phyloP scores from a whole-genome alignment of 2,329 filamentous ascomycete species.

The Monosporascus sp. region DNA sequence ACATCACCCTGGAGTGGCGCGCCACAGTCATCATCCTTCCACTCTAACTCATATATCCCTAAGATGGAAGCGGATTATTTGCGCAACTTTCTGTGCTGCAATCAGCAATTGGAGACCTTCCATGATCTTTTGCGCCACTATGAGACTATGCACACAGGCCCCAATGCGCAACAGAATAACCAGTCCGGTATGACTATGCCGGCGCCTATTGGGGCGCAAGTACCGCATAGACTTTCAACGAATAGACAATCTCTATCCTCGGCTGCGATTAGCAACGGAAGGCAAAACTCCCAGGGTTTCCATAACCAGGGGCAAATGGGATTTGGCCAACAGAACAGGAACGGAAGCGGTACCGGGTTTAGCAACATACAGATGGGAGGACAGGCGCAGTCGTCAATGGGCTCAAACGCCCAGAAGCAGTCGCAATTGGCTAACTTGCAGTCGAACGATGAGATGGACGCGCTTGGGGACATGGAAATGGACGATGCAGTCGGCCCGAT shows the following conservation, averaged over 20 bases:
- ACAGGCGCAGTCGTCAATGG: conserved; percentile 20
- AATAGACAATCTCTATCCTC: conserved; percentile 22
- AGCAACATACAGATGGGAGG: conserved; percentile 35
- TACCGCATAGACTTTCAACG: conserved; percentile 25
- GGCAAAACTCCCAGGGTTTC: conserved; percentile 23
- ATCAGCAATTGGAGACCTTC: conserved; percentile 79
- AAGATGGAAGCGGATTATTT: conserved; percentile 97
- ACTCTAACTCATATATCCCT: conserved; percentile 92
- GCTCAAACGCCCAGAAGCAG: conserved; percentile 31
- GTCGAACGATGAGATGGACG: conserved; percentile 65
- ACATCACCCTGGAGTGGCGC: conserved; percentile 80
- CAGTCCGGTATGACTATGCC: conserved; percentile 3
- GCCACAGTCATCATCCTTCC: conserved; percentile 87
- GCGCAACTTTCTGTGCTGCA: conserved; percentile 95
- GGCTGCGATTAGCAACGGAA: conserved; percentile 14
- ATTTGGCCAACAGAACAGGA: conserved; percentile 23
- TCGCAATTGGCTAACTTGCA: conserved; percentile 39
- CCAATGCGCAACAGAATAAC: conserved; percentile 35
- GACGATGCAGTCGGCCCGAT: conserved; percentile 70
- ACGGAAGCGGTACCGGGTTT: conserved; percentile 17
- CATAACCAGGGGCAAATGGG: conserved; percentile 19
- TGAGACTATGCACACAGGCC: conserved; percentile 84
- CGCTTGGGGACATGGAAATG: conserved; percentile 94
- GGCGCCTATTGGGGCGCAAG: conserved; percentile 19
- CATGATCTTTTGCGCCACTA: conserved; percentile 96